A percentile compares a stretch with the other conserved stretches of the same genome.
Conservation (phyloP, 2,329 filamentous ascomycete genomes). For the Proliferodiscus dingleyae region DNA sequence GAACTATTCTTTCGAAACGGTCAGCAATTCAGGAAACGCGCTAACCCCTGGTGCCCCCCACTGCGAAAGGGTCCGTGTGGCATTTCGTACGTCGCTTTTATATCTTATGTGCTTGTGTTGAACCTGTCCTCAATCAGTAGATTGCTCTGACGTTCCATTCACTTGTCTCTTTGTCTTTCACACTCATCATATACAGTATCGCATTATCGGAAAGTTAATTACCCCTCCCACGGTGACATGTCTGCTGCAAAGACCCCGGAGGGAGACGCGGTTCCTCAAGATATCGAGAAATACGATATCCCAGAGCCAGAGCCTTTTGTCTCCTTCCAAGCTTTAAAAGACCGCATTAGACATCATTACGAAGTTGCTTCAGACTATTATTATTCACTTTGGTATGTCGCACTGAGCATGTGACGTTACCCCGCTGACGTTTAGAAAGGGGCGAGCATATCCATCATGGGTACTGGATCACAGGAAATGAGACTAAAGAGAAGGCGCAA, state of each 20-base stretch:
- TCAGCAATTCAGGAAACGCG: no score
- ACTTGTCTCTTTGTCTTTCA: no score
- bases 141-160: no score
- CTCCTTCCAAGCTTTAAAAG: conserved; percentile 26
- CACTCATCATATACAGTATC: no score
- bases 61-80: no score
- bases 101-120: no score
- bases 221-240: no score
- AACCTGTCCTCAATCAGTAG: no score
- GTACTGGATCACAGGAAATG: conserved; percentile 48
- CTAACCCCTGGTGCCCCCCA: no score
- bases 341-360: conserved; percentile 49
- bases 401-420: not conserved
- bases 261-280: not conserved
- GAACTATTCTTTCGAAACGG: no score
- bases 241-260: not conserved
- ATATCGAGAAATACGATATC: conserved; percentile 19
- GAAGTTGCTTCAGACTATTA: conserved; percentile 59
- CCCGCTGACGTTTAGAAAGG: conserved; percentile 34
- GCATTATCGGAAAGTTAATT: no score
- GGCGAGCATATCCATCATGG: conserved; percentile 61
- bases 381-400: conserved; percentile 50
- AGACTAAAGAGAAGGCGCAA: conserved; percentile 55
- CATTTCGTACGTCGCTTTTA: no score
- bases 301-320: conserved; percentile 24